Evolutionary conservation across 2,329 filamentous ascomycete genomes (phyloP).

Genomic region (Falciphora oryzae): DNA sequence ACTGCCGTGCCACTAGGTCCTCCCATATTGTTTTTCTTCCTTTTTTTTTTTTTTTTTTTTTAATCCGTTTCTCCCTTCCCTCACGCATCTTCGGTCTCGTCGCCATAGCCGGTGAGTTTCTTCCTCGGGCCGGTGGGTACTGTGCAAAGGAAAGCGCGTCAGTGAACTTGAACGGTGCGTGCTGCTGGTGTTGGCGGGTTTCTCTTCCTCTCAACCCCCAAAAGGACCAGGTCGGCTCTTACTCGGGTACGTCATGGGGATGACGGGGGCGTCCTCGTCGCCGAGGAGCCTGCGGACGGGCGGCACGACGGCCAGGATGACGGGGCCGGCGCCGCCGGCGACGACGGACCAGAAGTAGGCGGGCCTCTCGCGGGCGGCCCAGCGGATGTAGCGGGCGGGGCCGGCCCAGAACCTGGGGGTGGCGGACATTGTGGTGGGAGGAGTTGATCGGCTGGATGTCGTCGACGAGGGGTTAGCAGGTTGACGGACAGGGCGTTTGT

Average conservation of each 20-base stretch:
- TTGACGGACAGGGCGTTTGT: not conserved
- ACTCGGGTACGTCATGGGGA: conserved; percentile 93
- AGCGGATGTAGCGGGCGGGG: conserved; percentile 80
- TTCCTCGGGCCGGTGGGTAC: conserved; percentile 56
- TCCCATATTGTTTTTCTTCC: not conserved
- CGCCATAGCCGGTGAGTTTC: conserved; percentile 54
- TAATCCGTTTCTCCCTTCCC: not conserved
- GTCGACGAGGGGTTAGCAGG: not conserved
- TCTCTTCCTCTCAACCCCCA: too few species aligned
- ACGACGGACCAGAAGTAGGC: conserved; percentile 85
- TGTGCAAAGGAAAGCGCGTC: conserved; percentile 21
- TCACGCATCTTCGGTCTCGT: conserved; percentile 29
- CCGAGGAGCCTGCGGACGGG: conserved; percentile 68
- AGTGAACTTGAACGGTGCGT: not conserved
- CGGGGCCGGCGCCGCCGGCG: conserved; percentile 67
- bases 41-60: not conserved
- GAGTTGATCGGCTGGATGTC: not conserved
- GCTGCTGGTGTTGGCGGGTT: not conserved
- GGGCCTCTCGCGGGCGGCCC: conserved; percentile 82
- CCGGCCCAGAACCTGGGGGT: conserved; percentile 76
- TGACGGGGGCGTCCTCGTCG: conserved; percentile 62
- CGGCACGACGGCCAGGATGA: conserved; percentile 64
- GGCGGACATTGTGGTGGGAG: conserved; percentile 41
- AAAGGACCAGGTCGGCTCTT: too few species aligned
- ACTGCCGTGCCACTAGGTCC: not conserved